Conservation (phyloP, 768 basidiomycete species). For the Rhizopogon vinicolor region DNA sequence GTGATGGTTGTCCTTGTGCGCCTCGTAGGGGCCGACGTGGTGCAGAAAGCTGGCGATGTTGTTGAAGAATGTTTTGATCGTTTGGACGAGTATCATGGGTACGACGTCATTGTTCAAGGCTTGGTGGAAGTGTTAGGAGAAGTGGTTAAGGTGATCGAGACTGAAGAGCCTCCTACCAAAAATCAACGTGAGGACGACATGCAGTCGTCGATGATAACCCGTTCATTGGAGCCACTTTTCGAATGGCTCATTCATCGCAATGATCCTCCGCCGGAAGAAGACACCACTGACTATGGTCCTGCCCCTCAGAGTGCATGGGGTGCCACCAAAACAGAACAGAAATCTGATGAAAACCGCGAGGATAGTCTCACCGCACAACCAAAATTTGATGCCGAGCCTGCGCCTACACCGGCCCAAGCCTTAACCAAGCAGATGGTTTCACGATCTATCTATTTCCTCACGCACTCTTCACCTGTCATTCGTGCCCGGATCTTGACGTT, state of each 20-base stretch:
- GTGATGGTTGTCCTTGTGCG: conserved; percentile 83
- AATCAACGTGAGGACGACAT: conserved; percentile 11
- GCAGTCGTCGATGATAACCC: conserved; percentile 18
- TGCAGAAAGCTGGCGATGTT: conserved; percentile 86
- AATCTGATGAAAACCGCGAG: conserved; percentile 15
- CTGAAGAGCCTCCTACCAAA: conserved; percentile 36
- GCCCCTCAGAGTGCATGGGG: conserved; percentile 61
- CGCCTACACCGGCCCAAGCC: conserved; percentile 65
- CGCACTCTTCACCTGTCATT: conserved; percentile 83
- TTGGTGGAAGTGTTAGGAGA: conserved; percentile 84
- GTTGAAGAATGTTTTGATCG: conserved; percentile 98
- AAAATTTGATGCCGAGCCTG: conserved; percentile 34
- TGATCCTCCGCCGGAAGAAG: conserved; percentile 28
- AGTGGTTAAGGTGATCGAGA: conserved; percentile 73
- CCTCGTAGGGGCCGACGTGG: conserved; percentile 81
- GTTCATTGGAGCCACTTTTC: conserved; percentile 48
- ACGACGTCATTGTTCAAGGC: conserved; percentile 80
- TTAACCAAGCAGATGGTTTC: conserved; percentile 83
- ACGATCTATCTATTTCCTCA: conserved; percentile 86
- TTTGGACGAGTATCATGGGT: conserved; percentile 94
- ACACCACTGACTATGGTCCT: conserved; percentile 50
- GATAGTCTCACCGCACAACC: conserved; percentile 9
- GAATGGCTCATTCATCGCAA: conserved; percentile 59
- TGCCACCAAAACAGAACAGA: conserved; percentile 20
- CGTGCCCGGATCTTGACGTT: conserved; percentile 79